Evolutionary conservation across 164 flowering plant species (phyloP).

Genomic region (Aristolochia fimbriata): DNA sequence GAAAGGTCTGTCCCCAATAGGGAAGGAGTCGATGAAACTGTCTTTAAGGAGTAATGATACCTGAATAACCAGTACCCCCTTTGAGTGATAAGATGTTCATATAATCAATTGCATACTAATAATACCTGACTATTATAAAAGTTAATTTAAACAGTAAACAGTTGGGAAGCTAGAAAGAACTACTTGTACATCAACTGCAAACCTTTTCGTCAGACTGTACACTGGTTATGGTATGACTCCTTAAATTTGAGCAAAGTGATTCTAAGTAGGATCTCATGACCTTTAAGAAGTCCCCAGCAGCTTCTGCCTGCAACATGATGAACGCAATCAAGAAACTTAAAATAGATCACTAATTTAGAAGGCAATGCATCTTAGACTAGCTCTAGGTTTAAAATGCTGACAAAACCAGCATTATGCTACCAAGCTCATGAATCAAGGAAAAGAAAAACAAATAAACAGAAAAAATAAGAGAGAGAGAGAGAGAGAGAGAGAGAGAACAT

Average conservation of each 20-base stretch:
- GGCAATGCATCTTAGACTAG: too few relatives aligned
- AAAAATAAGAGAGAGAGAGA: too few relatives aligned
- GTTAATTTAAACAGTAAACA: neutral
- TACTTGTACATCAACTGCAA: slow-evolving; percentile 3
- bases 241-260: slow-evolving; percentile 72
- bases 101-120: too few relatives aligned
- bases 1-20: slow-evolving; percentile 58
- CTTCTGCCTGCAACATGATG: slow-evolving; percentile 48
- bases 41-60: slow-evolving; percentile 92
- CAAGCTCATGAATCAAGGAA: too few relatives aligned
- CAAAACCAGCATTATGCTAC: too few relatives aligned
- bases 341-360: too few relatives aligned
- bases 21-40: slow-evolving; percentile 83
- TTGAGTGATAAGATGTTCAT: too few relatives aligned
- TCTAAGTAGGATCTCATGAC: slow-evolving; percentile 68
- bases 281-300: slow-evolving; percentile 56
- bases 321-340: neutral
- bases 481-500: too few relatives aligned
- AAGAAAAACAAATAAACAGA: too few relatives aligned
- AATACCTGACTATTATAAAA: too few relatives aligned
- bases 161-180: neutral
- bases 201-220: slow-evolving; percentile 91
- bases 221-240: slow-evolving; percentile 73
- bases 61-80: slow-evolving; percentile 20
- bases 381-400: too few relatives aligned